Percentiles rank a stretch among this genome's conserved stretches.
Evolutionary conservation across 805 yeast genomes (phyloP).

Genomic region (Lachancea cidri): DNA sequence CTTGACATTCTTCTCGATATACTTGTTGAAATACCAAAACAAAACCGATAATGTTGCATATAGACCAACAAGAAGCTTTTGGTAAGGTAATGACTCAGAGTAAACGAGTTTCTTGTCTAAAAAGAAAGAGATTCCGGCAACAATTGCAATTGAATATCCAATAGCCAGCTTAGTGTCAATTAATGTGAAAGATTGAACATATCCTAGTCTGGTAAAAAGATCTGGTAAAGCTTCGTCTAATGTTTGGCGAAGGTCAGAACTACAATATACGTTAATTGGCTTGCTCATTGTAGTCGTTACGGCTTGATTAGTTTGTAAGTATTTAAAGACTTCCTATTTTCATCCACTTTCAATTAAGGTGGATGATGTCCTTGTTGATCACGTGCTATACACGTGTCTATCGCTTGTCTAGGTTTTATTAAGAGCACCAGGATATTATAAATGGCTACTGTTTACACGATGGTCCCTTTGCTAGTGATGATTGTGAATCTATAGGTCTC

Average conservation of each 20-base stretch:
- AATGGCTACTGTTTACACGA: too few species aligned
- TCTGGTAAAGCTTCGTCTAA: constrained; percentile 28
- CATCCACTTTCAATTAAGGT: too few species aligned
- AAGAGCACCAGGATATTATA: too few species aligned
- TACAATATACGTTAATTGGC: constrained; percentile 31
- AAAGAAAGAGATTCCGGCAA: constrained; percentile 45
- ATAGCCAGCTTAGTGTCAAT: constrained; percentile 45
- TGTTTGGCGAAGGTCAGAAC: constrained; percentile 28
- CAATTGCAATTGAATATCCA: constrained; percentile 45
- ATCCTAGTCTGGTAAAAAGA: constrained; percentile 22
- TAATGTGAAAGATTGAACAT: constrained; percentile 18
- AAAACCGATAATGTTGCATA: constrained; percentile 39
- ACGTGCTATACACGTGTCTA: neutral
- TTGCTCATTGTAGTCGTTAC: constrained; percentile 25
- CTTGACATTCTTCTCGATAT: constrained; percentile 38
- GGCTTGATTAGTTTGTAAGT: too few species aligned
- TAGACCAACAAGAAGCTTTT: constrained; percentile 36
- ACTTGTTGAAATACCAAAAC: constrained; percentile 36
- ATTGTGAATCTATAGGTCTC: too few species aligned
- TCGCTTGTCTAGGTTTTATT: neutral
- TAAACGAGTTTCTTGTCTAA: constrained; percentile 47
- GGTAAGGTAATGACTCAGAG: constrained; percentile 38
- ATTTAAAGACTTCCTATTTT: too few species aligned
- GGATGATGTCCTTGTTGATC: too few species aligned
- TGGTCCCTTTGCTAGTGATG: too few species aligned